These are phyloP conservation scores for Phytophthora citricola DNA, from an alignment of 352 stramenopile genomes.

Conservation along the genomic window DNA sequence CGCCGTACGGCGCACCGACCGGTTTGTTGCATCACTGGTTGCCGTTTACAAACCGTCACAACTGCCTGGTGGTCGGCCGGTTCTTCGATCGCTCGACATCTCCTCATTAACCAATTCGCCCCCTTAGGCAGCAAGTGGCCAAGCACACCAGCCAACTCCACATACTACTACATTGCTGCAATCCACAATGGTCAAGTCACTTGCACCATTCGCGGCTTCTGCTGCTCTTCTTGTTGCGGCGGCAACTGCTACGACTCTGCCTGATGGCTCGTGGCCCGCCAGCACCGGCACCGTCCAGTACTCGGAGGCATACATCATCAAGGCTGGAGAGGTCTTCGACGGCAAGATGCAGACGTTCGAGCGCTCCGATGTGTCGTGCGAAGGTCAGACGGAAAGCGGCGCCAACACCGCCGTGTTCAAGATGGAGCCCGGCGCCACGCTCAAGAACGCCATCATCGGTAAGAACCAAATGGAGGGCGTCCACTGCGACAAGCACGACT, in stretches of 20 bases:
- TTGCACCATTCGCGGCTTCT: constrained; percentile 14
- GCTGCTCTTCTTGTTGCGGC: constrained; percentile 13
- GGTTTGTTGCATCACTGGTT: constrained; percentile 4
- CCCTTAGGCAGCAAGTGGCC: constrained; percentile 23
- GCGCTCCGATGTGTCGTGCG: constrained; percentile 47
- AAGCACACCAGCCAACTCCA: constrained; percentile 8
- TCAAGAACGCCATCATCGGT: constrained; percentile 29
- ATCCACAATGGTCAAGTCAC: constrained; percentile 22
- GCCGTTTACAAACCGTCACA: constrained; percentile 13
- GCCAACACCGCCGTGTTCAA: constrained; percentile 43
- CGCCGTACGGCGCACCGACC: background rate
- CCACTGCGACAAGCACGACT: constrained; percentile 19
- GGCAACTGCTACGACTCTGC: constrained; percentile 4
- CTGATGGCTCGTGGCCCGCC: constrained; percentile 18
- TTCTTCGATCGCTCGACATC: background rate
- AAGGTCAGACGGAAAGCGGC: constrained; percentile 20
- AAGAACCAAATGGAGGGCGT: constrained; percentile 26
- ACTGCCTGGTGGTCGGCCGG: constrained; percentile 1
- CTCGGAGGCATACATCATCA: constrained; percentile 37
- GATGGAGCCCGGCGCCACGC: constrained; percentile 19
- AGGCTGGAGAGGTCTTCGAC: constrained; percentile 35
- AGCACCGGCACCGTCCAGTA: constrained; percentile 19
- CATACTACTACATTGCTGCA: constrained; percentile 1
- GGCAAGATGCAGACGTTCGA: constrained; percentile 61
- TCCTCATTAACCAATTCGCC: constrained; percentile 28